Evolutionary conservation across 345 rosid genomes (phyloP).

Genomic region (Pistacia integerrima): DNA sequence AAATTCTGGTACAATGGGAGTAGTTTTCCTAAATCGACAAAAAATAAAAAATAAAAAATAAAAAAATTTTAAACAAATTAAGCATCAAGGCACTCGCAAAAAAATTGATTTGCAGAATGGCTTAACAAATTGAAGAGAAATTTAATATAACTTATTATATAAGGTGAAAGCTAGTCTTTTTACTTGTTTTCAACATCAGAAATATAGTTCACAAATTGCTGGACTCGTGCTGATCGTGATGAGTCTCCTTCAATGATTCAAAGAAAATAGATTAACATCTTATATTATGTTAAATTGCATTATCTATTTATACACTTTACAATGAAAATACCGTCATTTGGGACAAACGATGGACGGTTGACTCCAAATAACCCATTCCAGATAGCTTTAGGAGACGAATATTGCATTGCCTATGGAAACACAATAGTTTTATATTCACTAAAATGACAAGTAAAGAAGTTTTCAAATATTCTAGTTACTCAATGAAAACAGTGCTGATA

Average conservation of each 20-base stretch:
- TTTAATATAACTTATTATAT: background rate
- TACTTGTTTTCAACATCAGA: slow-evolving; percentile 79
- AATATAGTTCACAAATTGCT: slow-evolving; percentile 72
- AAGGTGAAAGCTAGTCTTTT: slow-evolving; percentile 21
- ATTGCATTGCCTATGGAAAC: slow-evolving; percentile 79
- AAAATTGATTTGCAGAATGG: background rate
- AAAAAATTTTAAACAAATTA: slow-evolving; percentile 11
- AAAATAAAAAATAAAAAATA: slow-evolving; percentile 13
- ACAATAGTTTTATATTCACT: slow-evolving; percentile 4
- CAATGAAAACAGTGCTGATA: background rate
- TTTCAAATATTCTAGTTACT: slow-evolving; percentile 7
- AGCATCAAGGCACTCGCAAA: slow-evolving; percentile 2
- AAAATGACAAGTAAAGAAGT: background rate
- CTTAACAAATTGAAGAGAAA: background rate
- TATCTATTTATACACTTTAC: too few relatives aligned
- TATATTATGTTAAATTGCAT: background rate
- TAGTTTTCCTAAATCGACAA: slow-evolving; percentile 50
- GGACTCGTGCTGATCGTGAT: slow-evolving; percentile 50
- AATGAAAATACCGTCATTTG: slow-evolving; percentile 41
- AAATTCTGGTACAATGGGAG: slow-evolving; percentile 79
- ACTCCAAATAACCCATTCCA: slow-evolving; percentile 80
- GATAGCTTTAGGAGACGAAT: slow-evolving; percentile 85
- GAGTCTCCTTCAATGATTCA: slow-evolving; percentile 46
- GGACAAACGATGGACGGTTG: slow-evolving; percentile 49
- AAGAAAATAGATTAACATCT: slow-evolving; percentile 14